Conservation (phyloP, 2,329 filamentous ascomycete species). For the Fusarium humuli region DNA sequence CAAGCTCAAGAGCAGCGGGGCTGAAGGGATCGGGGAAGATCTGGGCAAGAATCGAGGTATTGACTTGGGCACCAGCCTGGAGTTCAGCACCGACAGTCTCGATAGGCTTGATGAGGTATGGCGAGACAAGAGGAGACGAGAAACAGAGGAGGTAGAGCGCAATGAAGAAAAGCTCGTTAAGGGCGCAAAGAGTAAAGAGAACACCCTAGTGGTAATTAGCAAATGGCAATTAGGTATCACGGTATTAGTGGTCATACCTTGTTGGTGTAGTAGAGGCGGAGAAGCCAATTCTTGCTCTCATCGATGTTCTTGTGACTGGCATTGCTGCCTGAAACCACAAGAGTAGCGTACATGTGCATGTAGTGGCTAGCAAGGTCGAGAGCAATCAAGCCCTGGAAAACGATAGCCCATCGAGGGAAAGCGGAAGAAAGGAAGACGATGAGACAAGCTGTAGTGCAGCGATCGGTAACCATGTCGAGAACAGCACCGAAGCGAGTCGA, state of each 20-base stretch:
- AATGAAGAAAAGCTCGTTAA: slow-evolving; percentile 99
- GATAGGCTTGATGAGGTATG: slow-evolving; percentile 77
- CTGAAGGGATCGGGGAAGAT: slow-evolving; percentile 92
- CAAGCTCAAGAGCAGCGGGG: slow-evolving; percentile 90
- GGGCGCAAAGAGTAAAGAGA: slow-evolving; percentile 86
- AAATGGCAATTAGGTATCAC: not conserved
- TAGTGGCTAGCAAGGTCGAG: slow-evolving; percentile 97
- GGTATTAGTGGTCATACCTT: slow-evolving; percentile 70
- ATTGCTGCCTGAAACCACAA: slow-evolving; percentile 84
- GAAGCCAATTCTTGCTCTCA: slow-evolving; percentile 84
- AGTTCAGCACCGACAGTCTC: slow-evolving; percentile 65
- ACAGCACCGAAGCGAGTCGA: slow-evolving; percentile 96
- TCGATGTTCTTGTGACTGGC: slow-evolving; percentile 95
- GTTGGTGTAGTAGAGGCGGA: slow-evolving; percentile 98
- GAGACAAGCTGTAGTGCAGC: slow-evolving; percentile 94
- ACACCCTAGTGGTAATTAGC: slow-evolving; percentile 71
- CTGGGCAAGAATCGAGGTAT: slow-evolving; percentile 75
- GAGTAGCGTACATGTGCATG: slow-evolving; percentile 98
- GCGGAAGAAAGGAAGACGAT: slow-evolving; percentile 95
- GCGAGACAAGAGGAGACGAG: slow-evolving; percentile 88
- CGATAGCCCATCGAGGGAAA: slow-evolving; percentile 91
- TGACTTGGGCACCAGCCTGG: slow-evolving; percentile 76
- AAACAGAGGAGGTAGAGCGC: slow-evolving; percentile 97
- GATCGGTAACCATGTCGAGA: slow-evolving; percentile 98
- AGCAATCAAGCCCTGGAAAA: slow-evolving; percentile 94